Evolutionary conservation across 2,329 filamentous ascomycete genomes (phyloP), one percentile per base, ranked within the genome.

Genomic region (Ophiostoma populinum): DNA sequence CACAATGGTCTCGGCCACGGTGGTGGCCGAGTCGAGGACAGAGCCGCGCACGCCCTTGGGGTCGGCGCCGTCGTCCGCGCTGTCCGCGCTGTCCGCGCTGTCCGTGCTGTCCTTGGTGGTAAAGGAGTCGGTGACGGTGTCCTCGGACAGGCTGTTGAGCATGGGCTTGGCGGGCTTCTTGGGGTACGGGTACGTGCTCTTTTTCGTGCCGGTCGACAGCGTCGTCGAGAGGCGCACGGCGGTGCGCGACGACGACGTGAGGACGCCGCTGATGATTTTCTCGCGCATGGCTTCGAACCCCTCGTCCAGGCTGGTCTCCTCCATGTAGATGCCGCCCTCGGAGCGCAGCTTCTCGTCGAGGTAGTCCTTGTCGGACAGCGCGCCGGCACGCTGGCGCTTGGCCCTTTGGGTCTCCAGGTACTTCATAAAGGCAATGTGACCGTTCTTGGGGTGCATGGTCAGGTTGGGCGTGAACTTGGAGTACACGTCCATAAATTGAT

Each of bases 191-290:
- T 24, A 5, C 12, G 30, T 37, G n/a, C 19, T 20, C 1, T 29
- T 24, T 11, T 9, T n/a, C 20, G 25, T 13, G 13, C 34, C 11
- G 8, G 34, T 17, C 24, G 38, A 24, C 9, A 39, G 33, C 10
- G 33, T 26, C 2, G 30, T 21, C 3, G 37, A 28, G 19, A 45
- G 22, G 13, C 49, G 47, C 33, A 42, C 42, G 6, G 48, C 50
- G 11, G 51, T 53, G 31, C 46, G 46, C 26, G 51, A 49, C 15
- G 45, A 50, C 10, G 52, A 53, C 6, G 44, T 38, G 16, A 49
- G 46, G 13, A 54, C 51, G 13, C 38, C 45, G 11, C 40, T 42
- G 34, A 53, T 48, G 8, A 54, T 49, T 6, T 53, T 40, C 32
- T 49, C 43, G 12, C 42, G 45, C 15, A 54, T 43, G 2, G 35